Percentiles rank a stretch among this genome's conserved stretches.
phyloP scores from a whole-genome alignment of 2,329 filamentous ascomycete genomes.

The Pseudogymnoascus sp. region DNA sequence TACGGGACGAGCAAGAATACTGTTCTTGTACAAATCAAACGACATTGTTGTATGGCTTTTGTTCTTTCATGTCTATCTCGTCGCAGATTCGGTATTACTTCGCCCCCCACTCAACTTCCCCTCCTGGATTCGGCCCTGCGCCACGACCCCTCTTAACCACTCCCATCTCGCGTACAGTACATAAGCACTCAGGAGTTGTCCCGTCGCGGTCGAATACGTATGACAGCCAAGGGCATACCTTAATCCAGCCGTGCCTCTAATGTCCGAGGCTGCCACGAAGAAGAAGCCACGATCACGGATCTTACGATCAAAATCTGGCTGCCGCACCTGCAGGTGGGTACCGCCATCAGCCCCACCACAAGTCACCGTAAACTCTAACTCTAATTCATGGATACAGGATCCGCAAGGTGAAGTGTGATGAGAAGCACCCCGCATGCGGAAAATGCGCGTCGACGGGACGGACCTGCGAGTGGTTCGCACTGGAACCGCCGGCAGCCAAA shows the following conservation, averaged over 20 bases:
- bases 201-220: not conserved
- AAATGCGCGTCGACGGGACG: conserved; percentile 10
- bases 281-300: not conserved
- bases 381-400: not conserved
- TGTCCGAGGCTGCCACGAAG: not conserved
- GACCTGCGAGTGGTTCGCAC: not conserved
- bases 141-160: not conserved
- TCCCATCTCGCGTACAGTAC: not conserved
- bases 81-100: not conserved
- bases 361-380: not conserved
- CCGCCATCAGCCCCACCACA: not conserved
- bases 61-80: not conserved
- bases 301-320: not conserved
- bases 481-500: not conserved
- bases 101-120: not conserved
- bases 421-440: conserved; percentile 12
- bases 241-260: not conserved
- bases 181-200: not conserved
- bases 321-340: not conserved
- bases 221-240: not conserved
- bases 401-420: conserved; percentile 15
- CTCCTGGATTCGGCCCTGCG: not conserved
- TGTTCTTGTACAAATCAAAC: not conserved
- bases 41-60: not conserved
- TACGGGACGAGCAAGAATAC: not conserved